Evolutionary conservation across 176 grass and related monocot species (phyloP), one percentile per base, ranked within the genome.

Genomic region (Ensete glaucum): DNA sequence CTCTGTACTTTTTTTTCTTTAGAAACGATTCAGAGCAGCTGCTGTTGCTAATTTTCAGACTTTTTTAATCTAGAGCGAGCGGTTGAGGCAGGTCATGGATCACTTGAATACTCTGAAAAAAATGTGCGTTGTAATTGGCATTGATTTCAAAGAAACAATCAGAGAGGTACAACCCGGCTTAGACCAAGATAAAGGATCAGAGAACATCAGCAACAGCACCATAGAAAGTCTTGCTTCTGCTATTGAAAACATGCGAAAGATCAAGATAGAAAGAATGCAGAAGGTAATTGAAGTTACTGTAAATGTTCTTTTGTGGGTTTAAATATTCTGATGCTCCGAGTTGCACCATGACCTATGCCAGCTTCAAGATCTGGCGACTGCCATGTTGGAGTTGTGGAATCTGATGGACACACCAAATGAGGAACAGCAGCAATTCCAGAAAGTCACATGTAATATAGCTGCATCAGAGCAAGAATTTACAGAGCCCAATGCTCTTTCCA

Each of bases 351-450:
- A 62, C 1, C 60, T 78, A 23, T 63, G 58, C 16, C 68, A 91
- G 94, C 84, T 97, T 79, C 94, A 98, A 78, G 90, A 98, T 79
- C 84, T 91, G 27, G 77, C 83, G 49, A 87, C 43, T 48, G 81
- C 75, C 58, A 91, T 98, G 90, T 84, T 98, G 58, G 88, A 98
- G 80, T 74, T 98, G 22, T 98, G 95, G 95, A 79, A 86, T 64
- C 81, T 98, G 68, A 89, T 98, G 95, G 95, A 98, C 80, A 94
- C 86, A 80, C 95, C 95, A 59, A 62, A 80, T 23, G 95, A 98
- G 80, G 95, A 98, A 86, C 95, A 98, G 77, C 77, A 59, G 43
- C 80, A 73, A 56, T 98, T 98, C 73, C 90, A 81, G 76, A 83
- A 84, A 71, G 90, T 98, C 9, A 87, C 86, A 9, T 98, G 90